These are phyloP conservation scores for Alternaria burnsii DNA, from an alignment of 2,329 filamentous ascomycete genomes.

Conservation along the genomic window DNA sequence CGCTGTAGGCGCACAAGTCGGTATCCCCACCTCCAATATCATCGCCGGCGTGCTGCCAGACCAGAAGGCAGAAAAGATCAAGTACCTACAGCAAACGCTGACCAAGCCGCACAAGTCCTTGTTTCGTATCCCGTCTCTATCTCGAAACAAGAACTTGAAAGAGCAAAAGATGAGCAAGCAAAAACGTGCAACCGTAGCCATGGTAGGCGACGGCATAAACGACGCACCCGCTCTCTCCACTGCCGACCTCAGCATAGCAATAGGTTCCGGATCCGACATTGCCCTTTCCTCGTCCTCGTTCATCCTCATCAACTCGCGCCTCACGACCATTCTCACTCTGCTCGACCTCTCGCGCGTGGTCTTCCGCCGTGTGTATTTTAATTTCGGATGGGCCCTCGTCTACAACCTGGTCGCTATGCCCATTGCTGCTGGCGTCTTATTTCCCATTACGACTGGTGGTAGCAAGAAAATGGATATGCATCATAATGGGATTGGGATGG, in stretches of 20 bases:
- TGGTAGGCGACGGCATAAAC: conserved; percentile 89
- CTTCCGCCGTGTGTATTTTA: conserved; percentile 80
- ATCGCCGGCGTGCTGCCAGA: conserved; percentile 87
- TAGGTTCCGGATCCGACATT: conserved; percentile 82
- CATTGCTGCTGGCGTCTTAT: conserved; percentile 81
- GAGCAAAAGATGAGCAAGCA: not conserved
- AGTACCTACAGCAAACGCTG: conserved; percentile 53
- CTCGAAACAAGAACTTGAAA: not conserved
- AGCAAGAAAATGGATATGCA: conserved; percentile 57
- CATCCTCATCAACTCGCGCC: conserved; percentile 76
- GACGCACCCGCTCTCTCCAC: conserved; percentile 82
- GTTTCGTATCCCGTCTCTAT: conserved; percentile 28
- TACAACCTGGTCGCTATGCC: conserved; percentile 84
- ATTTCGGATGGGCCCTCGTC: conserved; percentile 84
- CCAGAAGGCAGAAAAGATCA: conserved; percentile 79
- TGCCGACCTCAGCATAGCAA: conserved; percentile 83
- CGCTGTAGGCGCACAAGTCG: conserved; percentile 78
- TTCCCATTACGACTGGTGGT: conserved; percentile 62
- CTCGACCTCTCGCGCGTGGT: conserved; percentile 75
- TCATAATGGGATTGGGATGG: conserved; percentile 42
- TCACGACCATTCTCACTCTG: conserved; percentile 75
- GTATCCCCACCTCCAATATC: conserved; percentile 77
- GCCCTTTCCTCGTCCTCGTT: conserved; percentile 84
- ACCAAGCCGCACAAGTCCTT: conserved; percentile 28
- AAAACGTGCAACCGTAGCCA: conserved; percentile 70